phyloP scores from a whole-genome alignment of 78 protist genomes.

The Goniomonas avonlea region DNA sequence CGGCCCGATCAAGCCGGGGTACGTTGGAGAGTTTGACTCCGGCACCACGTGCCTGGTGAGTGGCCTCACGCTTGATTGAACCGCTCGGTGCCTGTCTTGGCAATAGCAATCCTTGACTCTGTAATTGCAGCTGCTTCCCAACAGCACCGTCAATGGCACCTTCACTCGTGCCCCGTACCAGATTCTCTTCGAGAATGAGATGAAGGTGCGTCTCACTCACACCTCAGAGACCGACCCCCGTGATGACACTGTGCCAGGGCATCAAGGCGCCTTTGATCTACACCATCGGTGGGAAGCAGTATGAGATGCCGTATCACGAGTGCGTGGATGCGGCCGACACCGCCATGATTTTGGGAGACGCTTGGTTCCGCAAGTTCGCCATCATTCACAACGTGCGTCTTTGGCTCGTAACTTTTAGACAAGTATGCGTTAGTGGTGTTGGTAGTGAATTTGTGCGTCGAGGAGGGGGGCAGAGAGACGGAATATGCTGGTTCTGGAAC shows the following conservation, averaged over 20 bases:
- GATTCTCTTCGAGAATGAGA: not conserved
- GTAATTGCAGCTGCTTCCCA: no score
- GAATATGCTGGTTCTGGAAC: no score
- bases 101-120: no score
- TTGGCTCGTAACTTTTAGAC: not conserved
- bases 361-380: constrained; percentile 18
- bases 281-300: constrained; percentile 6
- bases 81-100: no score
- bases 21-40: constrained; percentile 12
- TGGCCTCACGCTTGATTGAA: no score
- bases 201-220: not conserved
- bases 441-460: no score
- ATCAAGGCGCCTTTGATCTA: not conserved
- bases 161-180: constrained; percentile 14
- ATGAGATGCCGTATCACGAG: not conserved
- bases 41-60: constrained; percentile 25
- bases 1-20: not conserved
- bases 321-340: constrained; percentile 21
- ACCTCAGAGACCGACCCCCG: no score
- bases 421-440: no score
- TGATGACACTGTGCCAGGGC: no score
- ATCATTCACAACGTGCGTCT: not conserved
- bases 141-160: constrained; percentile 22
- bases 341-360: constrained; percentile 23
- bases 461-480: no score